Percentiles rank a stretch among this genome's conserved stretches.
These are phyloP conservation scores for Ceratocystis smalleyi DNA, from an alignment of 2,329 filamentous ascomycete species.

Conservation along the genomic window DNA sequence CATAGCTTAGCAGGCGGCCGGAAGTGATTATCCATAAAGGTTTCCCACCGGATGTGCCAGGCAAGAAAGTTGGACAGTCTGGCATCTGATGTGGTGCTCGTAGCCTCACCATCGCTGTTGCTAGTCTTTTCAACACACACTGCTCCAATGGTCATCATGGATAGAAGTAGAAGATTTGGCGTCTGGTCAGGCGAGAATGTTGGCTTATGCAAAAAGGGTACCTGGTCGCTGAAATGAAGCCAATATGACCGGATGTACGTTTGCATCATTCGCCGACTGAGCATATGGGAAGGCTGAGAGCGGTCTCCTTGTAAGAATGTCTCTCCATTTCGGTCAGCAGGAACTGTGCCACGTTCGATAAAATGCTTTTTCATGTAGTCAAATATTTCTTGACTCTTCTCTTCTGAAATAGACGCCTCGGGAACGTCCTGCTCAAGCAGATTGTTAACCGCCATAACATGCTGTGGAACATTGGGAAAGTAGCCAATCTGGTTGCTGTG, in stretches of 20 bases:
- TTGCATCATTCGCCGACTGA: conserved; percentile 91
- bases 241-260: conserved; percentile 87
- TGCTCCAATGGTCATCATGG: conserved; percentile 85
- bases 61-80: conserved; percentile 79
- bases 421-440: conserved; percentile 66
- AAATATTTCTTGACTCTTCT: conserved; percentile 70
- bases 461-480: conserved; percentile 47
- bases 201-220: conserved; percentile 87
- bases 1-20: conserved; percentile 85
- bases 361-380: conserved; percentile 70
- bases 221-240: conserved; percentile 84
- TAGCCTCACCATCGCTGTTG: conserved; percentile 55
- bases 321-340: conserved; percentile 12
- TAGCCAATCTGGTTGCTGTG: conserved; percentile 32
- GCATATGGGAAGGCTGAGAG: conserved; percentile 44
- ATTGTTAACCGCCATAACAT: conserved; percentile 81
- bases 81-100: conserved; percentile 45
- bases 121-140: conserved; percentile 71
- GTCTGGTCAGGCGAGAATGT: conserved; percentile 82
- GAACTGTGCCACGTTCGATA: conserved; percentile 57
- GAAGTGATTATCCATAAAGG: conserved; percentile 84
- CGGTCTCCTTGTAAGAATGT: conserved; percentile 54
- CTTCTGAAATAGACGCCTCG: conserved; percentile 68
- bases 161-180: conserved; percentile 66
- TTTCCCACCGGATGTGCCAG: conserved; percentile 88